phyloP scores from a whole-genome alignment of 495 filamentous ascomycete genomes.

The Venustampulla echinocandica region DNA sequence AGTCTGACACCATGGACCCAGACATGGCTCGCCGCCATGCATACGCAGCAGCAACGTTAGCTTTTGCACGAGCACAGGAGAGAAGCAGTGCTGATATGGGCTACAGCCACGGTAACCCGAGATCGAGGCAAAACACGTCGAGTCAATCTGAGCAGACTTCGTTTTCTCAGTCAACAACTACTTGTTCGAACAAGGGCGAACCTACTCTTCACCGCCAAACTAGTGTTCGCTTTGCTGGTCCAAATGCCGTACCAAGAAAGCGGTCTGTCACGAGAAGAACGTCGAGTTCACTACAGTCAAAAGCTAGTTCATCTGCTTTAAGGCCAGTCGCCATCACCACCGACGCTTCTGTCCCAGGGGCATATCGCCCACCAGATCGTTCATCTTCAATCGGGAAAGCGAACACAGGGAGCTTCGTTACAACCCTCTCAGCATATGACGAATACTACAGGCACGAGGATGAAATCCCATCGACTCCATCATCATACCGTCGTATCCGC shows the following conservation, averaged over 20 bases:
- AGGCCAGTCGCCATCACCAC: slow-evolving; percentile 16
- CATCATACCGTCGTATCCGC: slow-evolving; percentile 65
- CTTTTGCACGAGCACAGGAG: slow-evolving; percentile 51
- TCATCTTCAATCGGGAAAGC: slow-evolving; percentile 28
- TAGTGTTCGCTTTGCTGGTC: slow-evolving; percentile 49
- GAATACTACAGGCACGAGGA: slow-evolving; percentile 50
- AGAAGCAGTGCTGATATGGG: slow-evolving; percentile 34
- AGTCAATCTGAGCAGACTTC: slow-evolving; percentile 26
- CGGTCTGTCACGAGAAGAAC: slow-evolving; percentile 18
- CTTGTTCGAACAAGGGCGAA: not conserved
- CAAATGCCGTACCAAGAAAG: slow-evolving; percentile 22
- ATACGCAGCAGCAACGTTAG: slow-evolving; percentile 56
- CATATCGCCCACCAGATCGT: slow-evolving; percentile 23
- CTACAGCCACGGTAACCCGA: slow-evolving; percentile 8
- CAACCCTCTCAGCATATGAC: slow-evolving; percentile 29
- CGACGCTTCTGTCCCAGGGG: slow-evolving; percentile 19
- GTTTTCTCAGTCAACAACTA: slow-evolving; percentile 5
- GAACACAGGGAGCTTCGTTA: slow-evolving; percentile 27
- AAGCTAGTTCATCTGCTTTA: slow-evolving; percentile 7
- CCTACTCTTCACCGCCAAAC: slow-evolving; percentile 30
- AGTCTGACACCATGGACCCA: slow-evolving; percentile 41
- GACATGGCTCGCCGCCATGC: slow-evolving; percentile 53
- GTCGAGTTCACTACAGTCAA: slow-evolving; percentile 1
- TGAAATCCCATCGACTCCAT: slow-evolving; percentile 55
- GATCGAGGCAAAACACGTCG: slow-evolving; percentile 1